Conservation (phyloP, 768 basidiomycete species). For the Tylopilus balloui region DNA sequence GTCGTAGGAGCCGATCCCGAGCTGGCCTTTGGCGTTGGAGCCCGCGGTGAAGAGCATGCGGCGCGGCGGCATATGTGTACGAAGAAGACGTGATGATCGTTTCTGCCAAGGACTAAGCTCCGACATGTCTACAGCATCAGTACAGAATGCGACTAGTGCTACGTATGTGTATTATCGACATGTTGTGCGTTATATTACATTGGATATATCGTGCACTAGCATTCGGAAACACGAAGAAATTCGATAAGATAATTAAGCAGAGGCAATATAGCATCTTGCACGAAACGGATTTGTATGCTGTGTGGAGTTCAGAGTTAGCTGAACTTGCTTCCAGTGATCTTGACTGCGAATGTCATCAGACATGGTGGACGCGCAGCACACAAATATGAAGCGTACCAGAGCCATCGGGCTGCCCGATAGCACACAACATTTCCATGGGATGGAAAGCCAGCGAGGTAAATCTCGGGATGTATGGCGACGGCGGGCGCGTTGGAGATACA, state of each 20-base stretch:
- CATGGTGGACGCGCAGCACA: background rate
- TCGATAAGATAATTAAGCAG: conserved; percentile 11
- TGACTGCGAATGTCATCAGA: conserved; percentile 36
- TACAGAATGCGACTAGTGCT: background rate
- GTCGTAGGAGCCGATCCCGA: conserved; percentile 36
- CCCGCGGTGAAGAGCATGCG: conserved; percentile 38
- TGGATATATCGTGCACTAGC: conserved; percentile 12
- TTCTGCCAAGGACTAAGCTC: too few species aligned
- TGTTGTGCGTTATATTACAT: conserved; percentile 18
- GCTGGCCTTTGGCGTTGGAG: conserved; percentile 48
- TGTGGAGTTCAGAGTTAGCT: too few species aligned
- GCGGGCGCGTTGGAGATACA: conserved; percentile 50
- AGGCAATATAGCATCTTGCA: background rate
- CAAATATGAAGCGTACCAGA: conserved; percentile 34
- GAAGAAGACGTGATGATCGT: background rate
- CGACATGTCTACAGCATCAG: too few species aligned
- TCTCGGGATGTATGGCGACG: conserved; percentile 58
- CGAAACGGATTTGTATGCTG: too few species aligned
- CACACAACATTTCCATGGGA: conserved; percentile 82
- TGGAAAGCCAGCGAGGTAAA: conserved; percentile 72
- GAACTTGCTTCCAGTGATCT: conserved; percentile 56
- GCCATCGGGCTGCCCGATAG: conserved; percentile 69
- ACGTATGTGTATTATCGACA: too few species aligned
- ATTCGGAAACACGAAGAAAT: conserved; percentile 5
- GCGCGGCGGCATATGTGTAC: background rate